Percentiles rank a stretch among this genome's conserved stretches.
Evolutionary conservation across 192 early-diverging fungal species (phyloP).

Genomic region (Anaeromyces robustus): DNA sequence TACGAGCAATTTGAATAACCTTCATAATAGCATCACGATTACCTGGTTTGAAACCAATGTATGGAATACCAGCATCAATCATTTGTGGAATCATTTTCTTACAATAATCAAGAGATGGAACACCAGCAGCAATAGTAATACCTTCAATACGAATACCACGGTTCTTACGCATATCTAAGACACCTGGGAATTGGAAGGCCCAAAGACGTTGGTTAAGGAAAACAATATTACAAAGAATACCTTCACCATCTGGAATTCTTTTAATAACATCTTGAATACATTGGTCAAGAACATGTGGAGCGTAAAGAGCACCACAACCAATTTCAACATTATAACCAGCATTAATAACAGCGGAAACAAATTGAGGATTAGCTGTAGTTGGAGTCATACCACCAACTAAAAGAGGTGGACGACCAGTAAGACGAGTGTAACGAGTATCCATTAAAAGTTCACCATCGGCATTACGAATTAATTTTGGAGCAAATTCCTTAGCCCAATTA

Average conservation of each 20-base stretch:
- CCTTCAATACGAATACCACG: conserved; percentile 72
- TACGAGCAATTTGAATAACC: conserved; percentile 70
- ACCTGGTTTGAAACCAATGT: conserved; percentile 76
- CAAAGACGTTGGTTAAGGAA: conserved; percentile 83
- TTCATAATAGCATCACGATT: conserved; percentile 65
- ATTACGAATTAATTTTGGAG: conserved; percentile 61
- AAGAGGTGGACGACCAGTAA: conserved; percentile 70
- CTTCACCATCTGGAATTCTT: conserved; percentile 41
- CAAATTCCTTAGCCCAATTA: conserved; percentile 75
- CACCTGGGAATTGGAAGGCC: conserved; percentile 81
- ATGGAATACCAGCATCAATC: conserved; percentile 54
- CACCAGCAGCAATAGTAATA: conserved; percentile 80
- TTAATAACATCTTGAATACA: conserved; percentile 50
- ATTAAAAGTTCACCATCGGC: conserved; percentile 56
- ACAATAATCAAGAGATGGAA: conserved; percentile 70
- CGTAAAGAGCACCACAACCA: conserved; percentile 79
- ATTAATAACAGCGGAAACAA: conserved; percentile 73
- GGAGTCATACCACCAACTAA: conserved; percentile 95
- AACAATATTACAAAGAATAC: conserved; percentile 79
- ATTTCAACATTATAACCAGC: conserved; percentile 84
- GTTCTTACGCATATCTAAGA: conserved; percentile 59
- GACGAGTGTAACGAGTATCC: conserved; percentile 71
- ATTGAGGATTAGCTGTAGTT: conserved; percentile 56
- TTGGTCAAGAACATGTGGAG: conserved; percentile 49
- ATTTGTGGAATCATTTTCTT: conserved; percentile 61